Percentiles rank a stretch among this genome's conserved stretches.
Conservation (phyloP, 78 protist species). For the Dictyostelium firmibasis region DNA sequence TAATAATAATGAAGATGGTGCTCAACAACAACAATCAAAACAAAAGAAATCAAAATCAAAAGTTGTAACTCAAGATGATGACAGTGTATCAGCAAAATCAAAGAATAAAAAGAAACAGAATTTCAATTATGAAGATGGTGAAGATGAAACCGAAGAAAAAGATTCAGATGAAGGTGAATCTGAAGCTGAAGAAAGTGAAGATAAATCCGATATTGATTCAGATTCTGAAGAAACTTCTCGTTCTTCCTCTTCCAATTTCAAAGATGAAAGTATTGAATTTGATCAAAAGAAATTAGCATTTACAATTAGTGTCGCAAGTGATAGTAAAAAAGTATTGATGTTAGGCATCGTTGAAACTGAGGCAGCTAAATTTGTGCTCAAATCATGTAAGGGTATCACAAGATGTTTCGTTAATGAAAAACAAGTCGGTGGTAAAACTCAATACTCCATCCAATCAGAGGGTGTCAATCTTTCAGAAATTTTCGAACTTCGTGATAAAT, state of each 20-base stretch:
- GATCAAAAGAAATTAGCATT: not conserved
- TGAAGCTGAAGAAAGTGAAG: not conserved
- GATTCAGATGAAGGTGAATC: not conserved
- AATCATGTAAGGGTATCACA: conserved; percentile 54
- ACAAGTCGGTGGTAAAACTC: conserved; percentile 42
- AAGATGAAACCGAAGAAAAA: conserved; percentile 20
- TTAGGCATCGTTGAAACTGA: conserved; percentile 51
- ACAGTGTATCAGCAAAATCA: conserved; percentile 34
- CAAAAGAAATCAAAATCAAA: conserved; percentile 4
- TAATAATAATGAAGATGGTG: not conserved
- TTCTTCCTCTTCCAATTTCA: not conserved
- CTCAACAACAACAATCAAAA: not conserved
- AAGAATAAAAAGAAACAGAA: conserved; percentile 50
- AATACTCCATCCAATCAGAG: conserved; percentile 69
- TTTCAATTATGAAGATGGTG: conserved; percentile 50
- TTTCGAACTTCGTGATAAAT: not conserved
- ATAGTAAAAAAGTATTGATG: conserved; percentile 66
- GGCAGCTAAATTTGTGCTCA: conserved; percentile 26
- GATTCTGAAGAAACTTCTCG: not conserved
- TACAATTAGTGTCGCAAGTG: conserved; percentile 22
- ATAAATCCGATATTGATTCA: not conserved
- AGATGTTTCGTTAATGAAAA: conserved; percentile 72
- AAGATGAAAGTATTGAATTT: not conserved
- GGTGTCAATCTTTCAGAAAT: conserved; percentile 91
- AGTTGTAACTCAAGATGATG: conserved; percentile 11